Evolutionary conservation across 352 stramenopile genomes (phyloP), one percentile per base, ranked within the genome.

Genomic region (Elongisporangium senticosum): DNA sequence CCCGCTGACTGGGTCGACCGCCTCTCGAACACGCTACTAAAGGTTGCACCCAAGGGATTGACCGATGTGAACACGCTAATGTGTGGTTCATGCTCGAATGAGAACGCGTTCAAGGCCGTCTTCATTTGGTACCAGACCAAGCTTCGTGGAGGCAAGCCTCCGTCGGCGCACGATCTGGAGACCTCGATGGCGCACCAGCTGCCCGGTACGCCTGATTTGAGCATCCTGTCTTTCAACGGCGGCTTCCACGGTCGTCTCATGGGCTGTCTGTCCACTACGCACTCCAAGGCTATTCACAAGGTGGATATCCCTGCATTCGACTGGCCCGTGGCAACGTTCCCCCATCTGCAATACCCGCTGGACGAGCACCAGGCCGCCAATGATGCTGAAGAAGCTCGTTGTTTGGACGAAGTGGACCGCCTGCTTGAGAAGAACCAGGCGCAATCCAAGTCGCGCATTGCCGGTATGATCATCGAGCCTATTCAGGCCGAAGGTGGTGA

Each of bases 101-200:
- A 94, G 52, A 94, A 92, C 57, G 84, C 84, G 8, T 94, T 88
- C 74, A 94, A 94, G 56, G 80, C 82, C 15, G 84, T 87, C n/a
- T 94, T 94, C 63, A 92, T 94, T 55, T 94, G 84, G 84, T 88
- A 91, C 59, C 82, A 89, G 64, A 91, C 77, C 51, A 87, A 88
- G 62, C 40, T 77, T 40, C 70, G 84, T 58, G 79, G 79, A 19
- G 82, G 84, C 19, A 59, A 62, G 8, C 73, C 80, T 5, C 84
- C 84, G 2, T 87, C 80, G 2, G 61, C 73, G 17, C 67, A 75
- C 52, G 84, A 94, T 19, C 55, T 94, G 8, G 77, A 87, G 55
- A 85, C 65, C 24, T 86, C 69, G 19, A 94, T 94, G 82, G 62
- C 65, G 48, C 79, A 94, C 63, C 75, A 83, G 24, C 28, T 79